Percentiles rank a stretch among this genome's conserved stretches.
These are phyloP conservation scores for Isatis tinctoria DNA, from an alignment of 345 rosid species.

Conservation along the genomic window DNA sequence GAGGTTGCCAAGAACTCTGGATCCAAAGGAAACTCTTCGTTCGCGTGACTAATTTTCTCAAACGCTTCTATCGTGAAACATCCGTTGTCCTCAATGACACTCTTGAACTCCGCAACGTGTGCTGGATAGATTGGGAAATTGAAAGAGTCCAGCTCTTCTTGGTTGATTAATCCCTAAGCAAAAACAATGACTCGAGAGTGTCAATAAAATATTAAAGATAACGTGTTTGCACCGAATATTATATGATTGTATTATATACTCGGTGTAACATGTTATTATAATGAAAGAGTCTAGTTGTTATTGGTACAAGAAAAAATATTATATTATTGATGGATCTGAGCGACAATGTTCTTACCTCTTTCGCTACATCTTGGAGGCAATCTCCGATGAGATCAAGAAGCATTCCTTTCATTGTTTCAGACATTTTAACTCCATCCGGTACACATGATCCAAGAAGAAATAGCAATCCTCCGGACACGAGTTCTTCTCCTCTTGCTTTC, in stretches of 20 bases:
- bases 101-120: conserved; percentile 17
- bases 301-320: neutral
- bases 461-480: conserved; percentile 45
- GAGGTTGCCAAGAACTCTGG: conserved; percentile 16
- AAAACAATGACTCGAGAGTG: neutral
- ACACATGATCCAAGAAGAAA: conserved; percentile 32
- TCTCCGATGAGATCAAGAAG: conserved; percentile 24
- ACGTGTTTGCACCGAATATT: neutral
- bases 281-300: too few species aligned
- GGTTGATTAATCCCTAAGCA: conserved; percentile 23
- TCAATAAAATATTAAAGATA: neutral
- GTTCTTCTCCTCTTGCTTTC: conserved; percentile 39
- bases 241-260: too few species aligned
- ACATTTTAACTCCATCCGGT: conserved; percentile 28
- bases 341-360: conserved; percentile 24
- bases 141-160: conserved; percentile 20
- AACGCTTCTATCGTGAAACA: conserved; percentile 15
- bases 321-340: neutral
- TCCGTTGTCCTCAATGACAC: conserved; percentile 6
- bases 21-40: conserved; percentile 14
- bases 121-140: conserved; percentile 25
- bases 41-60: conserved; percentile 17
- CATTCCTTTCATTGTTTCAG: conserved; percentile 27
- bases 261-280: too few species aligned
- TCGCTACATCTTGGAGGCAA: conserved; percentile 37